A percentile compares a stretch with the other conserved stretches of the same genome.
Evolutionary conservation across 2,329 filamentous ascomycete species (phyloP).

Genomic region (Didymella pomorum): DNA sequence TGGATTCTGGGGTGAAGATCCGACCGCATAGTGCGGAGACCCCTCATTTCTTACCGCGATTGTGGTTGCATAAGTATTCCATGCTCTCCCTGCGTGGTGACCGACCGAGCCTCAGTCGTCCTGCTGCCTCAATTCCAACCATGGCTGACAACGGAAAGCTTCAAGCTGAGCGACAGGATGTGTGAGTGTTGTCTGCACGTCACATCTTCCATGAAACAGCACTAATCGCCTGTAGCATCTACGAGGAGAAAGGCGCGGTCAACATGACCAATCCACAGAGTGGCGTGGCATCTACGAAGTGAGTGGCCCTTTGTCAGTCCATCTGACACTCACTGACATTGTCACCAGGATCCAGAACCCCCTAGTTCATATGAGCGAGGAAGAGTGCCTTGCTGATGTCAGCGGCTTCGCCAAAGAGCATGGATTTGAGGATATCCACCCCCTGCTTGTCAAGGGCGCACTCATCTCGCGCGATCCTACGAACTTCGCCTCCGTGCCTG

Average conservation of each 20-base stretch:
- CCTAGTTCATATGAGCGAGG: conserved; percentile 27
- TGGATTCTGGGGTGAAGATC: neutral
- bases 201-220: neutral
- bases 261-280: conserved; percentile 15
- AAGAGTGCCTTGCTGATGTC: conserved; percentile 60
- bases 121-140: neutral
- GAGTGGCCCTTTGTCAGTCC: neutral
- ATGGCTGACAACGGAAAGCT: conserved; percentile 23
- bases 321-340: neutral
- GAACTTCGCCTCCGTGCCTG: conserved; percentile 24
- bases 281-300: conserved; percentile 19
- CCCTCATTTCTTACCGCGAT: conserved; percentile 8
- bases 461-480: conserved; percentile 54
- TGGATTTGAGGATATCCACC: conserved; percentile 56
- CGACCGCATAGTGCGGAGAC: conserved; percentile 1
- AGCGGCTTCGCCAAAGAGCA: conserved; percentile 59
- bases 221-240: conserved; percentile 17
- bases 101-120: neutral
- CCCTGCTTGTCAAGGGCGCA: conserved; percentile 58
- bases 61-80: conserved; percentile 7
- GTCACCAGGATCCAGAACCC: conserved; percentile 30
- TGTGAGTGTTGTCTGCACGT: conserved; percentile 5
- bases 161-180: conserved; percentile 26
- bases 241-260: conserved; percentile 20
- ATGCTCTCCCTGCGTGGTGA: neutral